Percentiles rank a stretch among this genome's conserved stretches.
Conservation (phyloP, 2,329 filamentous ascomycete genomes). For the Alternaria triticina region DNA sequence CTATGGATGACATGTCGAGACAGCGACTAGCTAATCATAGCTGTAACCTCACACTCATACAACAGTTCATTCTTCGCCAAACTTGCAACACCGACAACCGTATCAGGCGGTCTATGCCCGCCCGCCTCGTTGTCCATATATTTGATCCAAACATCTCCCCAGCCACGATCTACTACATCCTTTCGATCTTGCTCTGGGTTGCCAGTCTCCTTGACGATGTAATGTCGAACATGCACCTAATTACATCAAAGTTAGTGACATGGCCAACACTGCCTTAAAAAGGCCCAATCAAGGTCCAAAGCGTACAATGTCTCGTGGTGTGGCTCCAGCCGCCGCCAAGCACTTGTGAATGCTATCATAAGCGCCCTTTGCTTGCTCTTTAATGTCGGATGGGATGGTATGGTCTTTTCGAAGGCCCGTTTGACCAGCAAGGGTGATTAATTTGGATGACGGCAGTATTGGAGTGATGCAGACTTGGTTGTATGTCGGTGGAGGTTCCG, state of each 20-base stretch:
- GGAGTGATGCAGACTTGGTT: constrained; percentile 41
- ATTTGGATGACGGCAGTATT: constrained; percentile 32
- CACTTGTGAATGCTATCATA: constrained; percentile 36
- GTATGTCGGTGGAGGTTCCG: constrained; percentile 38
- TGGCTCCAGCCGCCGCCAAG: constrained; percentile 39
- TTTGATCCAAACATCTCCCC: constrained; percentile 43
- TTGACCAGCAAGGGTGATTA: constrained; percentile 44
- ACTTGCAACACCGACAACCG: constrained; percentile 44
- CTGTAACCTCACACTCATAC: constrained; percentile 46
- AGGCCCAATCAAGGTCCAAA: not conserved
- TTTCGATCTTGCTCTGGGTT: constrained; percentile 26
- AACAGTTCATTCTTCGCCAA: constrained; percentile 38
- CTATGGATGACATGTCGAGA: not conserved
- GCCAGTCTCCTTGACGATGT: constrained; percentile 45
- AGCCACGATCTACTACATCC: constrained; percentile 38
- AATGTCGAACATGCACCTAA: constrained; percentile 40
- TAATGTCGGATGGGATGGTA: constrained; percentile 22
- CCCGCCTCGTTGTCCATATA: constrained; percentile 44
- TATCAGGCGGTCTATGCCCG: constrained; percentile 47
- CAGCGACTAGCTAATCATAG: constrained; percentile 24
- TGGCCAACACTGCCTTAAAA: not conserved
- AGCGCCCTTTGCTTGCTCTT: constrained; percentile 36
- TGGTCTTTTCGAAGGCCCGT: constrained; percentile 27
- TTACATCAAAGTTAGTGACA: not conserved
- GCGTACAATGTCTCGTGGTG: constrained; percentile 40